Conservation (phyloP, 495 filamentous ascomycete genomes). For the Penicillium coffeae region DNA sequence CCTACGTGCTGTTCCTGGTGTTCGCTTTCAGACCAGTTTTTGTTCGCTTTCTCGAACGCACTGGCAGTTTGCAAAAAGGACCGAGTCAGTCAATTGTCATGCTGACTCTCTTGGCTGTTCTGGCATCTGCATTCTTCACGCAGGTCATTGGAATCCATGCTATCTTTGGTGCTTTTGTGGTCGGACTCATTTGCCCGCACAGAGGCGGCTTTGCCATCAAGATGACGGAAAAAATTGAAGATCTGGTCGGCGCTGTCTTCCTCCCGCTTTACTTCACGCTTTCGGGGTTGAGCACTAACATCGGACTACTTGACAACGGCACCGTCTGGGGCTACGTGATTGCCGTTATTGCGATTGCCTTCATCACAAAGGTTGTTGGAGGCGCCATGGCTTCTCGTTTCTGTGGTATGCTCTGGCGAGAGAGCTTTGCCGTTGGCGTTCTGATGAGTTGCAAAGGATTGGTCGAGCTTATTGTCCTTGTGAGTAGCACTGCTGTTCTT, state of each 20-base stretch:
- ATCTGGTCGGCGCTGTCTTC: constrained; percentile 84
- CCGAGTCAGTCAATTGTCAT: constrained; percentile 84
- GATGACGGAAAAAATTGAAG: constrained; percentile 93
- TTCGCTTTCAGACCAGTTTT: constrained; percentile 76
- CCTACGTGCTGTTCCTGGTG: constrained; percentile 73
- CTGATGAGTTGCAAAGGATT: constrained; percentile 98
- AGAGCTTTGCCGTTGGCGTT: constrained; percentile 85
- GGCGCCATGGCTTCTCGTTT: constrained; percentile 75
- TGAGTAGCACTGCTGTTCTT: constrained; percentile 38
- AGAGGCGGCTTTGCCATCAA: constrained; percentile 94
- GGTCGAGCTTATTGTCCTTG: constrained; percentile 91
- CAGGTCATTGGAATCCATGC: constrained; percentile 88
- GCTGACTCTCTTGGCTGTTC: constrained; percentile 72
- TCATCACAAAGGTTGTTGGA: constrained; percentile 79
- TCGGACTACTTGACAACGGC: constrained; percentile 78
- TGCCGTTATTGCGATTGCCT: constrained; percentile 78
- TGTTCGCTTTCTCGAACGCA: constrained; percentile 65
- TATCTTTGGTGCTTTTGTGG: constrained; percentile 85
- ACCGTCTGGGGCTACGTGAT: constrained; percentile 92
- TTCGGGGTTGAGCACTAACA: constrained; percentile 83
- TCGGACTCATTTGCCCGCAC: constrained; percentile 90
- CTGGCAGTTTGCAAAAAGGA: constrained; percentile 81
- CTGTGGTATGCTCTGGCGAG: constrained; percentile 84
- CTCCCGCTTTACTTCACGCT: constrained; percentile 93
- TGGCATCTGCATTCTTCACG: constrained; percentile 91